A percentile compares a stretch with the other conserved stretches of the same genome.
Conservation (phyloP, 2,329 filamentous ascomycete species). For the Alternaria sp. region DNA sequence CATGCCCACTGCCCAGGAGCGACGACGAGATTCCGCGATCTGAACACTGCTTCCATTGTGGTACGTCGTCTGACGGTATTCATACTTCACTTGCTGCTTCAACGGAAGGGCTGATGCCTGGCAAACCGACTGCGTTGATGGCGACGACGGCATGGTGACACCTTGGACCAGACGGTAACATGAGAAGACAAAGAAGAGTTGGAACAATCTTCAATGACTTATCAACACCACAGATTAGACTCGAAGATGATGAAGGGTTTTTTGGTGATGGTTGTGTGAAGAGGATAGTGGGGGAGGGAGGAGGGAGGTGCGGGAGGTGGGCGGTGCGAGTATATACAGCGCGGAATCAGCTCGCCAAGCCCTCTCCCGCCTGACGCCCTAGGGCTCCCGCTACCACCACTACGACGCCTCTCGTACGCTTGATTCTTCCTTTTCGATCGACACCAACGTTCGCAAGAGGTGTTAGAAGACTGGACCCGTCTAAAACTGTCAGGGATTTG, state of each 20-base stretch:
- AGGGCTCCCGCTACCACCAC: constrained; percentile 19
- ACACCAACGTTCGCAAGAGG: not conserved
- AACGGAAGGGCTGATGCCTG: not conserved
- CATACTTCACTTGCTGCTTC: not conserved
- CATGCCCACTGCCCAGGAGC: constrained; percentile 18
- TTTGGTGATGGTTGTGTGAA: constrained; percentile 14
- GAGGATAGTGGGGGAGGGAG: constrained; percentile 16
- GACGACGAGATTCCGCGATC: constrained; percentile 40
- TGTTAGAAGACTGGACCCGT: not conserved
- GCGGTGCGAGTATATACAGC: constrained; percentile 37
- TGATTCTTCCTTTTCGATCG: constrained; percentile 4
- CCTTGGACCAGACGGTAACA: constrained; percentile 8
- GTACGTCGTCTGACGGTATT: constrained; percentile 39
- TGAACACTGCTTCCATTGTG: constrained; percentile 34
- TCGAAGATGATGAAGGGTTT: constrained; percentile 6
- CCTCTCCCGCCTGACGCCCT: constrained; percentile 20
- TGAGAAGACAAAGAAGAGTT: constrained; percentile 13
- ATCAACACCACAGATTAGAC: constrained; percentile 8
- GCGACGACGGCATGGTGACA: constrained; percentile 38
- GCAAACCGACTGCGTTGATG: constrained; percentile 6
- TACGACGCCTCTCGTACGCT: constrained; percentile 14
- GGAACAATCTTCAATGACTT: constrained; percentile 9
- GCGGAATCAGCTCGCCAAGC: constrained; percentile 33
- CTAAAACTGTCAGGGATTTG: not conserved
- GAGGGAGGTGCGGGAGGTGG: constrained; percentile 24